Base-by-base conservation (phyloP, 2,329 filamentous ascomycete species). In the Ceratocystis smalleyi region DNA sequence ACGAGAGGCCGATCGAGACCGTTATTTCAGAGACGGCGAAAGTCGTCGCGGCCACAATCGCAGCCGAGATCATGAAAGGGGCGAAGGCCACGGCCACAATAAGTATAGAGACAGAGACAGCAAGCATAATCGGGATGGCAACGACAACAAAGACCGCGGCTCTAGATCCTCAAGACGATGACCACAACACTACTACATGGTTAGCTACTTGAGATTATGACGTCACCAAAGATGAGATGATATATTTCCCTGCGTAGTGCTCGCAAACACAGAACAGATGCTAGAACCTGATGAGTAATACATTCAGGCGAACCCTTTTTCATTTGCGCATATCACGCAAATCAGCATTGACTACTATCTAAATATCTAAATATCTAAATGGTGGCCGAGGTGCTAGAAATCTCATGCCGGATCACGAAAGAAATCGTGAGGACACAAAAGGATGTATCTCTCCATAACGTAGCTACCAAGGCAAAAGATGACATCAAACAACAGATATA, bases 31-130 rank as follows among this genome's bases (percentile, higher is more conserved):
- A 64, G 74, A 75, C 51, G 73, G 74, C 66, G 70, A 73, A 68
- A 74, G 73, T 73, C 55, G 69, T 71, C 60, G 73, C 76, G 19
- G 72, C 73, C 66, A 75, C 77, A 77, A 77, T 68, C 72, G 73
- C 43, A 75, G 77, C 59, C 71, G 74, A 22, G 76, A 79, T 10
- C 65, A 70, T 27, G 67, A 72, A 15, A 59, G 71, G 12, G 68
- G 72, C n/a, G 67, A 72, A 19, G 70, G 71, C 47, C 19, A 61
- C 40, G 67, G 69, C 24, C 65, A 67, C n/a, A 63, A 70, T 22
- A 61, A 66, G 45, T 71, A 76, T 57, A 70, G 72, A 10, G 71
- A 75, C 54, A 70, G 74, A 59, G 75, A 77, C 45, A 70, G 72
- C 60, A 70, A 71, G 30, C 69, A 72, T 19, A 67, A 73, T 68